Percentiles rank a stretch among this genome's conserved stretches.
Evolutionary conservation across 106 monocot genomes (phyloP).

Genomic region (Phalaenopsis equestris): DNA sequence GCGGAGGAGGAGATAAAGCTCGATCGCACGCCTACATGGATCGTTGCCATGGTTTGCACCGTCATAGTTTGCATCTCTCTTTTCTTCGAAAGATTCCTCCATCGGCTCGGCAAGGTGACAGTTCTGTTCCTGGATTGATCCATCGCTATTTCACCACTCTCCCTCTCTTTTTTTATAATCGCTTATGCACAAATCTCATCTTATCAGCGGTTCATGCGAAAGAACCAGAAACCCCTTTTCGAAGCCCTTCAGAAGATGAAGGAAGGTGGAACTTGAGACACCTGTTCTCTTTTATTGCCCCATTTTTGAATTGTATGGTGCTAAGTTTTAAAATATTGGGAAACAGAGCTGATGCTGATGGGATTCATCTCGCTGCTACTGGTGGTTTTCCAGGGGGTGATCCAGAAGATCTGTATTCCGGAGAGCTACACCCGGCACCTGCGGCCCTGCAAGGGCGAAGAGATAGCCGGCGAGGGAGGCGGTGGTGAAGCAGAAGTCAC

Average conservation of each 20-base stretch:
- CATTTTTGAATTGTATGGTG: background rate
- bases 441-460: slow-evolving; percentile 10
- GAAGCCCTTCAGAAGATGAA: slow-evolving; percentile 23
- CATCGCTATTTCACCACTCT: background rate
- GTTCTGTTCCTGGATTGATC: background rate
- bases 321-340: background rate
- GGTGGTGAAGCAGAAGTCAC: background rate
- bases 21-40: slow-evolving; percentile 71
- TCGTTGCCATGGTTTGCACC: slow-evolving; percentile 66
- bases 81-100: slow-evolving; percentile 54
- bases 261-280: background rate
- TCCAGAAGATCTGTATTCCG: slow-evolving; percentile 14
- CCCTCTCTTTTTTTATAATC: background rate
- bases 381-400: slow-evolving; percentile 12
- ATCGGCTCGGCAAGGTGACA: slow-evolving; percentile 57
- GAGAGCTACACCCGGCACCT: slow-evolving; percentile 2
- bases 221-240: slow-evolving; percentile 19
- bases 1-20: slow-evolving; percentile 17
- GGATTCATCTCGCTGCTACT: slow-evolving; percentile 21
- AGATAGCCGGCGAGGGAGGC: background rate
- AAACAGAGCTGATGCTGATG: slow-evolving; percentile 18
- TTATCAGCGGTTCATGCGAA: slow-evolving; percentile 3
- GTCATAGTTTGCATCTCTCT: slow-evolving; percentile 65
- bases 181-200: background rate
- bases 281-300: background rate